Evolutionary conservation across 306 rosid genomes (phyloP).

Genomic region (Oemleria cerasiformis): DNA sequence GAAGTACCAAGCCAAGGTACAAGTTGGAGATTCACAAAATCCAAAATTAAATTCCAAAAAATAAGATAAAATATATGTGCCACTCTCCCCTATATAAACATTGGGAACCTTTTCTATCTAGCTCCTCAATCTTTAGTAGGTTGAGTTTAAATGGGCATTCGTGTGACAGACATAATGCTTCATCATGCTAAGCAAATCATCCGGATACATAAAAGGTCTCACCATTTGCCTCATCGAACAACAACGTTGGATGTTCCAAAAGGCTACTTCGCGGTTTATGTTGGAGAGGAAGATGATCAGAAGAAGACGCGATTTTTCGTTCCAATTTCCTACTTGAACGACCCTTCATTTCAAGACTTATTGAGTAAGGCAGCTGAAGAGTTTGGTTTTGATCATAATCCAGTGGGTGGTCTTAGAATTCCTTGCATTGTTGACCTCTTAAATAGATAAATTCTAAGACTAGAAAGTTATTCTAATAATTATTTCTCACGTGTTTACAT

Average conservation of each 20-base stretch:
- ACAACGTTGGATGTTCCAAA: constrained; percentile 28
- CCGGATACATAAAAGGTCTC: constrained; percentile 3
- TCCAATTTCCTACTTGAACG: constrained; percentile 33
- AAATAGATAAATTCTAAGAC: not conserved
- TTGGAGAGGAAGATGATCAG: constrained; percentile 44
- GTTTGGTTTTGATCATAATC: constrained; percentile 22
- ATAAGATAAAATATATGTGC: too few species aligned
- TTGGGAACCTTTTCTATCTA: too few species aligned
- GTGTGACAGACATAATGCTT: constrained; percentile 4
- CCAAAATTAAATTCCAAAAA: too few species aligned
- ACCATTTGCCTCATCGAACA: not conserved
- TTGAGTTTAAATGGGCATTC: constrained; percentile 7
- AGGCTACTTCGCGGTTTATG: constrained; percentile 43
- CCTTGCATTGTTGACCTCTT: constrained; percentile 25
- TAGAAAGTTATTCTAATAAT: not conserved
- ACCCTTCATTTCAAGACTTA: constrained; percentile 31
- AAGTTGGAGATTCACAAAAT: too few species aligned
- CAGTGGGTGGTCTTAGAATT: constrained; percentile 20
- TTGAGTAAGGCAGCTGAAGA: constrained; percentile 18
- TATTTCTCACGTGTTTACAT: too few species aligned
- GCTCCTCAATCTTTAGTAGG: too few species aligned
- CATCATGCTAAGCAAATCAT: constrained; percentile 26
- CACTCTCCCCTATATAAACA: too few species aligned
- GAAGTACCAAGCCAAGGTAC: too few species aligned
- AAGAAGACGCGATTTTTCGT: constrained; percentile 34